A percentile compares a stretch with the other conserved stretches of the same genome.
phyloP scores from a whole-genome alignment of 179 eudicot genomes.

The Drosera spatulata region DNA sequence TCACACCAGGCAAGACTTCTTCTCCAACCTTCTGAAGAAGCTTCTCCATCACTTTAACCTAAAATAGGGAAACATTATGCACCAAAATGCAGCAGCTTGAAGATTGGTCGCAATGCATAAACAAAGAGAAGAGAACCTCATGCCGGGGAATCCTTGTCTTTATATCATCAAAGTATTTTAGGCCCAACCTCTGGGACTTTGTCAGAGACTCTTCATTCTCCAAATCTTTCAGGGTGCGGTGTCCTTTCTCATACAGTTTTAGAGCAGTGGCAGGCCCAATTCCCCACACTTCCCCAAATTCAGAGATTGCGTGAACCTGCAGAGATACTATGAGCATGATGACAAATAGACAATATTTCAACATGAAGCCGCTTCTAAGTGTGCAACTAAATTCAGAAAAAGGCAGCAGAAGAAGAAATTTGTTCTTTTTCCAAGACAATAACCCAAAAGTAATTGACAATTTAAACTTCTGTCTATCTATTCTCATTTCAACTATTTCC shows the following conservation, averaged over 20 bases:
- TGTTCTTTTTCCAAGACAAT: no score
- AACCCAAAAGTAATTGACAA: no score
- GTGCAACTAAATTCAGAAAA: no score
- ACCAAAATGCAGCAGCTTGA: no score
- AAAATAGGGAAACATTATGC: background rate
- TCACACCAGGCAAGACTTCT: slow-evolving; percentile 78
- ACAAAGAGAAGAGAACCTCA: slow-evolving; percentile 43
- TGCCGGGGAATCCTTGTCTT: slow-evolving; percentile 87
- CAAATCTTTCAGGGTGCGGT: slow-evolving; percentile 72
- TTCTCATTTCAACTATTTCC: no score
- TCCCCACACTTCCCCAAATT: slow-evolving; percentile 98
- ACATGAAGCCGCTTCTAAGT: no score
- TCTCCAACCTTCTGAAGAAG: slow-evolving; percentile 62
- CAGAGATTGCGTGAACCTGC: slow-evolving; percentile 67
- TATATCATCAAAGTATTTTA: slow-evolving; percentile 88
- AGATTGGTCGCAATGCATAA: background rate
- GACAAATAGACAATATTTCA: no score
- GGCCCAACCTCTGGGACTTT: slow-evolving; percentile 63
- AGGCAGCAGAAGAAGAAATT: no score
- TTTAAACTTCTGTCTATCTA: no score
- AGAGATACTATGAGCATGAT: background rate
- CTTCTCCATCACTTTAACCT: slow-evolving; percentile 85
- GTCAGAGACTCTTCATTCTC: slow-evolving; percentile 61
- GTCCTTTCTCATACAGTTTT: slow-evolving; percentile 87
- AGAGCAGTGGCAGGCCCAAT: slow-evolving; percentile 91